Evolutionary conservation across 2,329 filamentous ascomycete genomes (phyloP), one percentile per base, ranked within the genome.

Genomic region (Nemania sp.): DNA sequence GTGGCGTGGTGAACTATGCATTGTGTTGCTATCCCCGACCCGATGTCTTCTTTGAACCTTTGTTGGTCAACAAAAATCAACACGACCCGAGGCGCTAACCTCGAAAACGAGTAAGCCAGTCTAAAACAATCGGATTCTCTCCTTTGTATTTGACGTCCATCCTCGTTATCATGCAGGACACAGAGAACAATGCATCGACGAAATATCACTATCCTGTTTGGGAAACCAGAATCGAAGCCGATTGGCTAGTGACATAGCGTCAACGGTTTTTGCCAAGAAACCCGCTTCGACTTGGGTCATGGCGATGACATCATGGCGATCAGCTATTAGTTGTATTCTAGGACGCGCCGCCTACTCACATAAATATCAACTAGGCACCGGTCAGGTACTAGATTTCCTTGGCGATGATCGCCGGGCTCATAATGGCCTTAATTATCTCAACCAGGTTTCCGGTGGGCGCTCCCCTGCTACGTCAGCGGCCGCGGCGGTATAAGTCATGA

Each of bases 301-400:
- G 9, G 22, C 12, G 6, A 54, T 54, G 52, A 54, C 52, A 51
- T 54, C 52, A 54, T 39, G n/a, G 20, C 37, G 31, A 43, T 40
- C 33, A 40, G 45, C 20, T n/a, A 9, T 31, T 11, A 9, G 9
- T 20, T 15, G 15, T 11, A 30, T 30, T 15, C 23, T 22, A 9
- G 17, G 14, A 22, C 22, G 17, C 15, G 4, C 2, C 14, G 7
- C 14, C 3, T 11, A 22, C 11, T 39, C 36, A 22, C 19, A n/a
- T 31, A 11, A 31, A 14, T 3, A 7, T 31, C 14, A 6, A n/a
- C 17, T 20, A 26, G 22, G 28, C 28, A 34, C n/a, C n/a, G 28
- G 8, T 11, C 28, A 19, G 15, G 12, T 17, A 11, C 26, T 5
- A 12, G 37, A 9, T 24, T n/a, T 17, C 14, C 39, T 54, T 54